phyloP scores from a whole-genome alignment of 1,284 basidiomycete genomes.

The Cryptococcus sp. region DNA sequence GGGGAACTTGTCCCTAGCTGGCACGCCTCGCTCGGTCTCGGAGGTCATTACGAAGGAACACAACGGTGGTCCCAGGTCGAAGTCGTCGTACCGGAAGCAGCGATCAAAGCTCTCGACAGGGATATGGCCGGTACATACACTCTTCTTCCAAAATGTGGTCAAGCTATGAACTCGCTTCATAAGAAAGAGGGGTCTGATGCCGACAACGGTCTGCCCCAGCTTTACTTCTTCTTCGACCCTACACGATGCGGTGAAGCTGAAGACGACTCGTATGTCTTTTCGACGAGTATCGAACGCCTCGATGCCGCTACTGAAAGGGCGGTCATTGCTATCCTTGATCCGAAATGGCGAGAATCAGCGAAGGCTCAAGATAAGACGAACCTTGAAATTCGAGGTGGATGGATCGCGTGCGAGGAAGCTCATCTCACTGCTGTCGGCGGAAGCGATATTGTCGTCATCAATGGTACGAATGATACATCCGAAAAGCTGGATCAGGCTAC shows the following conservation, averaged over 20 bases:
- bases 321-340: slow-evolving; percentile 64
- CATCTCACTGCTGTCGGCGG: slow-evolving; percentile 36
- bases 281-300: slow-evolving; percentile 67
- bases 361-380: slow-evolving; percentile 53
- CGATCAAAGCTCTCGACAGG: slow-evolving; percentile 62
- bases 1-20: slow-evolving; percentile 76
- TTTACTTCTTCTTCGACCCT: slow-evolving; percentile 83
- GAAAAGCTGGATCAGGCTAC: slow-evolving; percentile 53
- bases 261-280: slow-evolving; percentile 76
- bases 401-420: slow-evolving; percentile 49
- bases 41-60: slow-evolving; percentile 62
- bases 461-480: slow-evolving; percentile 1
- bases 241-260: slow-evolving; percentile 68
- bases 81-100: slow-evolving; percentile 57
- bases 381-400: slow-evolving; percentile 62
- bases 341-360: slow-evolving; percentile 70
- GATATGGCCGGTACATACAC: slow-evolving; percentile 74
- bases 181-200: slow-evolving; percentile 54
- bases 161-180: slow-evolving; percentile 82
- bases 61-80: slow-evolving; percentile 64
- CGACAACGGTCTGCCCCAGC: slow-evolving; percentile 55
- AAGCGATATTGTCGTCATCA: slow-evolving; percentile 29
- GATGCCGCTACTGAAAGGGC: slow-evolving; percentile 77
- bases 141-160: slow-evolving; percentile 80
- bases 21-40: slow-evolving; percentile 77